Conservation (phyloP, 371 early-diverging fungal genomes). For the Mucor indicus region DNA sequence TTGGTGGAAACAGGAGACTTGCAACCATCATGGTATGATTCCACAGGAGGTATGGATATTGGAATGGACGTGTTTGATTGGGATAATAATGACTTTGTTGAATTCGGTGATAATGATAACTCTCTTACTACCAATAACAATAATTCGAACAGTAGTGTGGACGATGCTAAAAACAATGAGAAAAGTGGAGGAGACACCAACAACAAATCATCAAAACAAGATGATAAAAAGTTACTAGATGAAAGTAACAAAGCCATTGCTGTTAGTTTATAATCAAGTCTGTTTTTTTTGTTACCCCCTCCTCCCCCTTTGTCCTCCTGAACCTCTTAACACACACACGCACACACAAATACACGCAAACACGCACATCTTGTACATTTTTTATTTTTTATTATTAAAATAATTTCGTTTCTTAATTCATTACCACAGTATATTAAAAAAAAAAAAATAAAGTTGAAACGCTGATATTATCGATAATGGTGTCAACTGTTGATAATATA, state of each 20-base stretch:
- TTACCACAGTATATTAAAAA: too few species aligned
- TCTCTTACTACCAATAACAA: neutral
- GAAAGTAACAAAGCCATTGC: constrained; percentile 17
- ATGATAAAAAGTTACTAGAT: constrained; percentile 15
- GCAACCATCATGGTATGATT: constrained; percentile 31
- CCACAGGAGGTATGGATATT: constrained; percentile 19
- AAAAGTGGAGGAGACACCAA: neutral
- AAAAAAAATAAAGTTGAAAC: too few species aligned
- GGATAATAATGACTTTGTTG: constrained; percentile 28
- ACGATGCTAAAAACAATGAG: neutral
- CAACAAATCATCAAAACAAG: constrained; percentile 1
- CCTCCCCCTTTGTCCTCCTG: too few species aligned
- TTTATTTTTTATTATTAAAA: too few species aligned
- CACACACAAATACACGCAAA: too few species aligned
- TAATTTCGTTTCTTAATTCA: too few species aligned
- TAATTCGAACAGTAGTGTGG: neutral
- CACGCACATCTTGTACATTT: too few species aligned
- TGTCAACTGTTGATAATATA: too few species aligned
- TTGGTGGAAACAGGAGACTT: constrained; percentile 3
- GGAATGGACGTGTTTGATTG: constrained; percentile 32
- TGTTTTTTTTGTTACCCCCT: neutral
- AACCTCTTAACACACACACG: too few species aligned
- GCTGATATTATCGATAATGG: too few species aligned
- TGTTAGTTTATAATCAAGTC: constrained; percentile 7
- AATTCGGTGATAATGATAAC: constrained; percentile 10